phyloP scores from a whole-genome alignment of 192 early-diverging fungal species.

The Gaertneriomyces semiglobifer region DNA sequence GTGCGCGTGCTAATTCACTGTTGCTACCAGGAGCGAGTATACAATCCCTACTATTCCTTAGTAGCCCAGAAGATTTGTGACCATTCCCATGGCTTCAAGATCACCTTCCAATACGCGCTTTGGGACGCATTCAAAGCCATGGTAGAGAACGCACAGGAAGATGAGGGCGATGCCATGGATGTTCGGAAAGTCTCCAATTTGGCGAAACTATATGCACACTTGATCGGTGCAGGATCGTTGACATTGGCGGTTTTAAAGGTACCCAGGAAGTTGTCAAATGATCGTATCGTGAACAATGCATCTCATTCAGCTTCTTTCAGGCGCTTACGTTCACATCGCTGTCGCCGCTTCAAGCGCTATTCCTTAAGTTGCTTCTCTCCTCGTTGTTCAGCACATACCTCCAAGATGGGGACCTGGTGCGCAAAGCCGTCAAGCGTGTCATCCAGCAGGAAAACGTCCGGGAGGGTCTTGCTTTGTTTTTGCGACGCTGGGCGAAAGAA shows the following conservation, averaged over 20 bases:
- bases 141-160: slow-evolving; percentile 63
- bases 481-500: slow-evolving; percentile 68
- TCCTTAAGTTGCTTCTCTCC: slow-evolving; percentile 26
- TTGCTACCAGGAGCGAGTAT: slow-evolving; percentile 76
- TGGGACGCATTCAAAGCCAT: slow-evolving; percentile 93
- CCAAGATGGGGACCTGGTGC: slow-evolving; percentile 12
- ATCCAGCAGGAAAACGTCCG: slow-evolving; percentile 53
- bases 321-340: slow-evolving; percentile 58
- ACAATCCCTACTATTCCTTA: slow-evolving; percentile 93
- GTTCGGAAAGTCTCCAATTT: slow-evolving; percentile 74
- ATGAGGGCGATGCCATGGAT: slow-evolving; percentile 45
- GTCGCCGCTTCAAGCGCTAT: slow-evolving; percentile 40
- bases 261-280: slow-evolving; percentile 59
- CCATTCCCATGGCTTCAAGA: slow-evolving; percentile 71
- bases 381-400: slow-evolving; percentile 21
- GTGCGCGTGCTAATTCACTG: slow-evolving; percentile 89
- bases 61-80: slow-evolving; percentile 78
- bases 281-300: slow-evolving; percentile 68
- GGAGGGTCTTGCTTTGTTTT: slow-evolving; percentile 82
- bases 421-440: slow-evolving; percentile 26
- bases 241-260: slow-evolving; percentile 73
- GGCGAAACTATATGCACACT: slow-evolving; percentile 81
- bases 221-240: slow-evolving; percentile 66
- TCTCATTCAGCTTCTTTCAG: slow-evolving; percentile 60
- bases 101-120: slow-evolving; percentile 91